Percentiles rank a stretch among this genome's conserved stretches.
Conservation (phyloP, 257 asterid species). For the Scutellaria galericulata region DNA sequence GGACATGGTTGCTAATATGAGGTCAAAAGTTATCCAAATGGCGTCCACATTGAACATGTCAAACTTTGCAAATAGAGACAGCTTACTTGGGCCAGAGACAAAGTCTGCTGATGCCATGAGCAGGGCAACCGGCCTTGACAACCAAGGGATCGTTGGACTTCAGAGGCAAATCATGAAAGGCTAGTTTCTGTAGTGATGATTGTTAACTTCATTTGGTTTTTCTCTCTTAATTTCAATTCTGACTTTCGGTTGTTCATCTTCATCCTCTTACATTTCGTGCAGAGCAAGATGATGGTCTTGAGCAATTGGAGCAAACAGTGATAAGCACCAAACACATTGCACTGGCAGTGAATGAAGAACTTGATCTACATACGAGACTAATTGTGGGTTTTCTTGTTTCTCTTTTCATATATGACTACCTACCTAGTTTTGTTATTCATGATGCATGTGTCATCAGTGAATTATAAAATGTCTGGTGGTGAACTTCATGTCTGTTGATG, state of each 20-base stretch:
- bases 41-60: slow-evolving; percentile 88
- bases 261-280: slow-evolving; percentile 33
- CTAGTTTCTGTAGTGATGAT: slow-evolving; percentile 37
- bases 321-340: slow-evolving; percentile 95
- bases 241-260: slow-evolving; percentile 24
- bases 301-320: slow-evolving; percentile 84
- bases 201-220: slow-evolving; percentile 39
- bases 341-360: slow-evolving; percentile 93
- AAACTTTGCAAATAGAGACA: slow-evolving; percentile 83
- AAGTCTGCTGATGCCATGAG: slow-evolving; percentile 85
- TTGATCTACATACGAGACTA: slow-evolving; percentile 83
- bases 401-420: not conserved
- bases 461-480: slow-evolving; percentile 6
- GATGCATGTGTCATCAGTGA: not conserved
- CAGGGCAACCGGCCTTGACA: slow-evolving; percentile 82
- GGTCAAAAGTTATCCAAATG: slow-evolving; percentile 81
- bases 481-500: slow-evolving; percentile 29
- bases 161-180: slow-evolving; percentile 97
- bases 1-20: slow-evolving; percentile 75
- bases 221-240: slow-evolving; percentile 3
- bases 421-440: slow-evolving; percentile 10
- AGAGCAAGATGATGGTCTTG: slow-evolving; percentile 98
- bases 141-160: slow-evolving; percentile 82
- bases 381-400: slow-evolving; percentile 62
- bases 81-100: slow-evolving; percentile 92